These are phyloP conservation scores for Tylopilus vinaceipallidus DNA, from an alignment of 768 basidiomycete species.

Conservation along the genomic window DNA sequence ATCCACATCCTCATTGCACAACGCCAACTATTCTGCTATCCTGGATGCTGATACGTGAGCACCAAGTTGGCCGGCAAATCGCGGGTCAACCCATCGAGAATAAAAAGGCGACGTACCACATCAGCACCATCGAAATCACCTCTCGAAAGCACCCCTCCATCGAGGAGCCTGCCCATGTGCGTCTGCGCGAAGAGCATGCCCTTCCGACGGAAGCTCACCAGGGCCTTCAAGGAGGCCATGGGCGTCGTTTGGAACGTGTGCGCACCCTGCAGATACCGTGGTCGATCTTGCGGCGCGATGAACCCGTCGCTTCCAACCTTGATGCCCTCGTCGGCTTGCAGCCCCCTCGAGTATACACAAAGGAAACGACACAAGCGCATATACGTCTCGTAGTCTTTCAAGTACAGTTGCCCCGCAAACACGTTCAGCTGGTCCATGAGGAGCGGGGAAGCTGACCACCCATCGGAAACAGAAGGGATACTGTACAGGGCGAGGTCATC, in stretches of 20 bases:
- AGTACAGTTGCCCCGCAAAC: neutral
- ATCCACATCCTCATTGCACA: too few relatives aligned
- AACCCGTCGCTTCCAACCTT: constrained; percentile 10
- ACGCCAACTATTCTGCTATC: too few relatives aligned
- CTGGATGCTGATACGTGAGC: too few relatives aligned
- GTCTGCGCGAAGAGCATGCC: constrained; percentile 37
- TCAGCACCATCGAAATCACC: constrained; percentile 3
- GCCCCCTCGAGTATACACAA: neutral
- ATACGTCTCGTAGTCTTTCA: constrained; percentile 22
- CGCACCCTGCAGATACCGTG: neutral
- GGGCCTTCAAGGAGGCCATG: constrained; percentile 22
- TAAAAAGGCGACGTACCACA: neutral
- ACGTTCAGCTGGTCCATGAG: neutral
- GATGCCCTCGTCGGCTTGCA: neutral
- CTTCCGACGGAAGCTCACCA: constrained; percentile 36
- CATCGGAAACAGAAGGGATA: neutral
- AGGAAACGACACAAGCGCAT: neutral
- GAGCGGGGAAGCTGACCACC: neutral
- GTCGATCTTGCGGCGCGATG: neutral
- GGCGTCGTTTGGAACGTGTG: constrained; percentile 38
- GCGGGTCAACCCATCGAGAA: neutral
- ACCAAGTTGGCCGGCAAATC: too few relatives aligned
- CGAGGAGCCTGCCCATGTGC: constrained; percentile 42
- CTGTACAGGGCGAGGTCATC: neutral
- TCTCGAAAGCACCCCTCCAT: constrained; percentile 23